Percentiles rank a stretch among this genome's conserved stretches.
phyloP scores from a whole-genome alignment of 352 stramenopile genomes.

The Globisporangium acanthophoron region DNA sequence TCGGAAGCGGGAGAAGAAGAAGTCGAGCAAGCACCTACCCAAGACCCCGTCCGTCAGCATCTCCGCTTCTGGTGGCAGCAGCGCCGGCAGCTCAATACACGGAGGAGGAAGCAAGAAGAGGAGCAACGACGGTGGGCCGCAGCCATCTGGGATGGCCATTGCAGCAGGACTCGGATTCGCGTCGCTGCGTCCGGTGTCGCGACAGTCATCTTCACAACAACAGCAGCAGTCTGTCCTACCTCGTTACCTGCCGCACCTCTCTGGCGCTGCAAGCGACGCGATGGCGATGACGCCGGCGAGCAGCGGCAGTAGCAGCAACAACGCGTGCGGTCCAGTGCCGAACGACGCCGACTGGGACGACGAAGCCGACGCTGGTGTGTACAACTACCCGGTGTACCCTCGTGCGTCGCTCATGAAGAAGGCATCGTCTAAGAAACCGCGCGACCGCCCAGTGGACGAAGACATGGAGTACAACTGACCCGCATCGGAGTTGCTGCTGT shows the following conservation, averaged over 20 bases:
- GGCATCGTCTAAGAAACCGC: slow-evolving; percentile 40
- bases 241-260: slow-evolving; percentile 42
- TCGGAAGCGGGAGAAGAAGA: slow-evolving; percentile 33
- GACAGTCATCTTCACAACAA: slow-evolving; percentile 31
- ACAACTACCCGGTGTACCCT: slow-evolving; percentile 58
- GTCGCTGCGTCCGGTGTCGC: slow-evolving; percentile 38
- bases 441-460: slow-evolving; percentile 36
- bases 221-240: slow-evolving; percentile 19
- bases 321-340: not conserved
- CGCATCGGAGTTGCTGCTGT: not conserved
- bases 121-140: slow-evolving; percentile 7
- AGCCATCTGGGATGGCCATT: slow-evolving; percentile 13
- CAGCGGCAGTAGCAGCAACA: not conserved
- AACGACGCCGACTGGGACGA: slow-evolving; percentile 21
- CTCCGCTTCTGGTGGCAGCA: not conserved
- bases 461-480: slow-evolving; percentile 52
- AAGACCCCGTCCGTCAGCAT: slow-evolving; percentile 17
- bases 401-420: slow-evolving; percentile 31
- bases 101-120: slow-evolving; percentile 32
- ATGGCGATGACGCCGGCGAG: slow-evolving; percentile 5
- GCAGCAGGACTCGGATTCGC: slow-evolving; percentile 19
- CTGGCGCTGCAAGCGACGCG: slow-evolving; percentile 19
- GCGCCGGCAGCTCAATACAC: slow-evolving; percentile 13
- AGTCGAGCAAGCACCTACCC: slow-evolving; percentile 30
- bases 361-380: slow-evolving; percentile 23